Percentiles rank a stretch among this genome's conserved stretches.
Evolutionary conservation across 2,329 filamentous ascomycete species (phyloP).

Genomic region (Metarhizium album): DNA sequence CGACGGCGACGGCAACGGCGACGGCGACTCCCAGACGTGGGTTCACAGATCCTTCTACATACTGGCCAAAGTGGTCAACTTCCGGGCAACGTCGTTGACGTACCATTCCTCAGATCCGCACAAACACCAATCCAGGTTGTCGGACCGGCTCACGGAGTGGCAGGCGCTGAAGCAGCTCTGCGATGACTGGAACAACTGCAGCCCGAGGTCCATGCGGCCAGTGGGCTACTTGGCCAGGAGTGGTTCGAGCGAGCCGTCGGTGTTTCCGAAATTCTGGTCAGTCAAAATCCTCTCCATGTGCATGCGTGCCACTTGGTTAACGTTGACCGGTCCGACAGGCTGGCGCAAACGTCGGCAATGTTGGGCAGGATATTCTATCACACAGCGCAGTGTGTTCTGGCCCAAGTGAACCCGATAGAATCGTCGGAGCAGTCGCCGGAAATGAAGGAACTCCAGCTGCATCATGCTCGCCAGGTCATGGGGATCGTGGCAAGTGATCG

Average conservation of each 20-base stretch:
- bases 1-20: constrained; percentile 40
- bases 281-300: constrained; percentile 16
- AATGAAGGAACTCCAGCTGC: constrained; percentile 58
- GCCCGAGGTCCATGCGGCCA: constrained; percentile 79
- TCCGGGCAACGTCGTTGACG: constrained; percentile 58
- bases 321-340: neutral
- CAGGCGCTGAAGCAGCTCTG: constrained; percentile 67
- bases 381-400: constrained; percentile 69
- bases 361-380: constrained; percentile 83
- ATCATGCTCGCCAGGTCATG: constrained; percentile 76
- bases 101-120: constrained; percentile 48
- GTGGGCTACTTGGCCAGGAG: constrained; percentile 64
- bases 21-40: constrained; percentile 48
- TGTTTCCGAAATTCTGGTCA: constrained; percentile 80
- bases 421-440: constrained; percentile 48
- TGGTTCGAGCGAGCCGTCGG: constrained; percentile 56
- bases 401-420: constrained; percentile 65
- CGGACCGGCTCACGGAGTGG: constrained; percentile 66
- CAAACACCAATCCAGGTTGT: constrained; percentile 52
- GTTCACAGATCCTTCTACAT: constrained; percentile 83
- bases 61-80: constrained; percentile 77
- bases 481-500: constrained; percentile 81
- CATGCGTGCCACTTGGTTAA: neutral
- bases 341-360: constrained; percentile 38
- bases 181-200: constrained; percentile 68